Base-by-base conservation (phyloP, 805 yeast genomes). In the Candida ovalis region DNA sequence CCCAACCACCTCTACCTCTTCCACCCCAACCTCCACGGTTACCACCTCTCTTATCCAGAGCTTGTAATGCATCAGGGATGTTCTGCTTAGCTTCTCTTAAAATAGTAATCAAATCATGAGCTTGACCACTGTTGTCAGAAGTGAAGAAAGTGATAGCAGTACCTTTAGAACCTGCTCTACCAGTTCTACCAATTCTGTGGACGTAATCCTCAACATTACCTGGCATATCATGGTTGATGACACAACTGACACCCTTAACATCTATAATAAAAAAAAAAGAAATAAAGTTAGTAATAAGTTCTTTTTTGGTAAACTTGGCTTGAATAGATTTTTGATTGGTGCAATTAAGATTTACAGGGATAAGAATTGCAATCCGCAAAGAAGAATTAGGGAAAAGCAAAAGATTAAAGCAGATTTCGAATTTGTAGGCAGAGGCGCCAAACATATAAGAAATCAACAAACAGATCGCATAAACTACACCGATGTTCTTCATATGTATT, bases 111-210 rank as follows among this genome's bases (percentile, higher is more conserved):
- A 94, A 79, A 63, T 89, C 94, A 62, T 88, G 86, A 59, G 98
- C 97, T 71, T 90, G 80, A 73, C 86, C 82, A 60, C 88, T 75
- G 77, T 90, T 88, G 57, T 77, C 91, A 56, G 82, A 86, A 50
- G 97, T 89, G 80, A 94, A 94, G 70, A 92, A 82, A 8, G 98
- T 88, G 57, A 90, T 81, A 47, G 99, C 97, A 53, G 94, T 91
- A 80, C 99, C 99, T 54, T 78, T 77, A 54, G 90, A 84, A 70
- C 98, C 98, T 58, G 97, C 99, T 81, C 99, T 89, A 70, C 99
- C 99, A 56, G 99, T 91, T 82, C 97, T 91, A 72, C 99, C 99
- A 66, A 92, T 94, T 76, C 99, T 84, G 72, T 92, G 99, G 55
- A 92, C 97, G 70, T 92, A 92, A 75, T 94, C 98, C 78, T 94